These are phyloP conservation scores for Knufia fluminis DNA, from an alignment of 2,329 filamentous ascomycete genomes.

Conservation along the genomic window DNA sequence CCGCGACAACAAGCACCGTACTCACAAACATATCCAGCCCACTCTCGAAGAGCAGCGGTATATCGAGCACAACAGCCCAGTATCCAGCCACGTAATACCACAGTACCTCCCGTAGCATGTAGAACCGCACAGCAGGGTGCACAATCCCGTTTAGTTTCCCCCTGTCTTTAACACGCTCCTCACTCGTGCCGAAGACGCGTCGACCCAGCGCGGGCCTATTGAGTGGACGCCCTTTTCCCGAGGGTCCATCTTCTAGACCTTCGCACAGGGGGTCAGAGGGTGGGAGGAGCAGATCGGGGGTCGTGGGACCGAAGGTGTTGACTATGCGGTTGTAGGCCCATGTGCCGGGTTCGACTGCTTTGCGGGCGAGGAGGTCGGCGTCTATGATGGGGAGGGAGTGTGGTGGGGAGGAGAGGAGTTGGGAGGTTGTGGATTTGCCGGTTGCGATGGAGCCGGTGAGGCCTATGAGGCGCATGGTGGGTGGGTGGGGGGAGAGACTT, in stretches of 20 bases:
- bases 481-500: background rate
- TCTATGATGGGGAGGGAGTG: constrained; percentile 88
- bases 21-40: constrained; percentile 79
- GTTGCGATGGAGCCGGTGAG: constrained; percentile 96
- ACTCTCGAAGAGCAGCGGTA: constrained; percentile 85
- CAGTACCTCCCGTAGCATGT: constrained; percentile 70
- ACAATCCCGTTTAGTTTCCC: constrained; percentile 79
- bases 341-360: constrained; percentile 90
- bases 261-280: constrained; percentile 32
- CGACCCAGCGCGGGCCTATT: constrained; percentile 79
- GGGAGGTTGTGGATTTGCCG: constrained; percentile 92
- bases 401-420: constrained; percentile 66
- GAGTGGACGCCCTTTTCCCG: constrained; percentile 57
- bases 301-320: constrained; percentile 67
- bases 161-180: constrained; percentile 61
- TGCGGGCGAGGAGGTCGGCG: constrained; percentile 81
- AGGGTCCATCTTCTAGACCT: constrained; percentile 24
- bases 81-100: constrained; percentile 62
- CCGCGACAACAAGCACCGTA: constrained; percentile 76
- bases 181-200: constrained; percentile 73
- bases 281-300: constrained; percentile 72
- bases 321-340: constrained; percentile 75
- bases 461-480: constrained; percentile 78
- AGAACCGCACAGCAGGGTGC: constrained; percentile 76
- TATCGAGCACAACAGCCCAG: constrained; percentile 87